Evolutionary conservation across 805 yeast species (phyloP), one percentile per base, ranked within the genome.

Genomic region (Candida awuae): DNA sequence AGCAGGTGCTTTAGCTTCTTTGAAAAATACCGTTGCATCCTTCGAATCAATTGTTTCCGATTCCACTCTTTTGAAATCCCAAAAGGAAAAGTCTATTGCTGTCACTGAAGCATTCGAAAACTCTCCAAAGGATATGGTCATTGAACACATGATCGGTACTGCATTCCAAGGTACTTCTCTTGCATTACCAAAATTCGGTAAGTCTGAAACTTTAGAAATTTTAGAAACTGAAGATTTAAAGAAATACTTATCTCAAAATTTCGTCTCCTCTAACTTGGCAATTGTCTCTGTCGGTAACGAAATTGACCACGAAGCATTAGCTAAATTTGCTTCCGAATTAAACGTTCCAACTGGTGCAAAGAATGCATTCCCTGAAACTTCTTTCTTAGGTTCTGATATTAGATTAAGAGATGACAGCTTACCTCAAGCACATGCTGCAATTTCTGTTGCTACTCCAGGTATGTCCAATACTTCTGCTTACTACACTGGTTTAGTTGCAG

Each of bases 151-250:
- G 68, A 75, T 78, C 56, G 75, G 88, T 44, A 74, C 88, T 46
- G 94, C 94, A 40, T 84, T 77, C 81, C 94, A 84, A 67, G 85
- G 86, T 56, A 78, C 85, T 55, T 78, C 92, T 22, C 68, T 84
- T 50, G 82, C 81, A 39, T 68, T 84, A 58, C 92, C 94, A 62
- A 69, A 73, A 30, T 68, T 71, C 54, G 94, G 94, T 71, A 82
- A 85, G 48, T 51, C 67, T 27, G 92, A 82, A 46, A 68, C 84
- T 35, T 52, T 84, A 32, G 61, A 67, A 23, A 71, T 70, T 44
- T 67, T 84, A 57, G 77, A 75, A 48, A 46, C 69, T 34, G 62
- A 66, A 54, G 94, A 84, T 62, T 56, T 82, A 43, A 54, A 62
- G 44, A 62, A 71, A 43, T 80, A 78, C 59, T 67, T 73, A 53